These are phyloP conservation scores for Backusella circina DNA, from an alignment of 192 early-diverging fungal genomes.

Conservation along the genomic window DNA sequence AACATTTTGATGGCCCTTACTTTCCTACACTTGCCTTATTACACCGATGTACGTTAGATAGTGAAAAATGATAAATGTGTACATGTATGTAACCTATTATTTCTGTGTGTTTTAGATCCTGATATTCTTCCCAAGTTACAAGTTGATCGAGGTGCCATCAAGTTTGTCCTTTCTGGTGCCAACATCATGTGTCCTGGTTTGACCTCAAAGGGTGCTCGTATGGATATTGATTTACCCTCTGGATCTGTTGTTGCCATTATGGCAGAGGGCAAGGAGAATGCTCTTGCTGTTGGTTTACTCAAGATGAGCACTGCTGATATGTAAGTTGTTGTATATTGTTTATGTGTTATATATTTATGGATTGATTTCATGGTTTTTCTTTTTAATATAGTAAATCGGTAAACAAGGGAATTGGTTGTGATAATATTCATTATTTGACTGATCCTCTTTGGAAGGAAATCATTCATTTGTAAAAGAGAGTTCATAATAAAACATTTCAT, in stretches of 20 bases:
- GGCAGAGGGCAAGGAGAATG: constrained; percentile 96
- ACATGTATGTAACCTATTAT: neutral
- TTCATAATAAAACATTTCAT: too few relatives aligned
- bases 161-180: constrained; percentile 94
- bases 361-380: constrained; percentile 8
- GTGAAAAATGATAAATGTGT: neutral
- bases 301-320: constrained; percentile 91
- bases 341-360: neutral
- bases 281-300: constrained; percentile 81
- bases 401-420: constrained; percentile 92
- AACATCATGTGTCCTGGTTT: constrained; percentile 99
- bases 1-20: constrained; percentile 92
- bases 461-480: constrained; percentile 18
- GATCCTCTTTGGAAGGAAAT: constrained; percentile 76
- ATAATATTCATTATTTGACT: constrained; percentile 84
- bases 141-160: constrained; percentile 96
- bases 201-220: constrained; percentile 86
- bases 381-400: constrained; percentile 37
- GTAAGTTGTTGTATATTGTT: constrained; percentile 43
- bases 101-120: constrained; percentile 56
- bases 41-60: constrained; percentile 74
- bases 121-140: constrained; percentile 87
- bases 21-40: constrained; percentile 83
- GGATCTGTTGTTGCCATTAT: constrained; percentile 81
- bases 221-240: constrained; percentile 68